Conservation (phyloP, 2,329 filamentous ascomycete species). For the Colletotrichum simmondsii region DNA sequence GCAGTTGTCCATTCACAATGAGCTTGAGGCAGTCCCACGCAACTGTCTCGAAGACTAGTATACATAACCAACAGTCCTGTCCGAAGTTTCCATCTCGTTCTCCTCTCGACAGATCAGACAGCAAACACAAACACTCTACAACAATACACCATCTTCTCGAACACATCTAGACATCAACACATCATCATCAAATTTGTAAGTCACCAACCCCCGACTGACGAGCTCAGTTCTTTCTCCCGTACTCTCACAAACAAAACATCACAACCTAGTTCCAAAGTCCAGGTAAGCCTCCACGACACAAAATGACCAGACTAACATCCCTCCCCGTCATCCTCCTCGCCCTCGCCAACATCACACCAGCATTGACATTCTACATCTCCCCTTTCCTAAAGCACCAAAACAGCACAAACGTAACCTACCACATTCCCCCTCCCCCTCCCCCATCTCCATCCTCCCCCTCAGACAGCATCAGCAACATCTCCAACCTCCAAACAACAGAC, state of each 20-base stretch:
- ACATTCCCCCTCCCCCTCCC: background rate
- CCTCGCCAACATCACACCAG: background rate
- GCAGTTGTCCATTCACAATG: no score
- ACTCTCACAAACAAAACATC: no score
- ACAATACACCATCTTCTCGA: background rate
- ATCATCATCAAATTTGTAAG: constrained; percentile 1
- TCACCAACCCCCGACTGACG: constrained; percentile 8
- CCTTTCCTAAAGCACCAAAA: constrained; percentile 4
- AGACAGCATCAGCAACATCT: background rate
- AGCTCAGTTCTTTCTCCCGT: background rate
- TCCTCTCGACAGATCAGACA: background rate
- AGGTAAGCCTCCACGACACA: background rate
- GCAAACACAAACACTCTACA: background rate
- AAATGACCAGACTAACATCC: constrained; percentile 7
- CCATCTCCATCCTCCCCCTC: background rate
- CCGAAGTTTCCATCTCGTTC: background rate
- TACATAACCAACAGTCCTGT: background rate
- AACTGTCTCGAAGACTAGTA: background rate
- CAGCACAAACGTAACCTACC: background rate
- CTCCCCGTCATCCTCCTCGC: background rate
- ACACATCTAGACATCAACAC: background rate
- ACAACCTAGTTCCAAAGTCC: background rate
- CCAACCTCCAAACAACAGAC: background rate
- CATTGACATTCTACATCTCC: background rate
- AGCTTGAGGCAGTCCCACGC: no score